Percentiles rank a stretch among this genome's conserved stretches.
phyloP scores from a whole-genome alignment of 2,329 filamentous ascomycete species.

The Colletotrichum sidae region DNA sequence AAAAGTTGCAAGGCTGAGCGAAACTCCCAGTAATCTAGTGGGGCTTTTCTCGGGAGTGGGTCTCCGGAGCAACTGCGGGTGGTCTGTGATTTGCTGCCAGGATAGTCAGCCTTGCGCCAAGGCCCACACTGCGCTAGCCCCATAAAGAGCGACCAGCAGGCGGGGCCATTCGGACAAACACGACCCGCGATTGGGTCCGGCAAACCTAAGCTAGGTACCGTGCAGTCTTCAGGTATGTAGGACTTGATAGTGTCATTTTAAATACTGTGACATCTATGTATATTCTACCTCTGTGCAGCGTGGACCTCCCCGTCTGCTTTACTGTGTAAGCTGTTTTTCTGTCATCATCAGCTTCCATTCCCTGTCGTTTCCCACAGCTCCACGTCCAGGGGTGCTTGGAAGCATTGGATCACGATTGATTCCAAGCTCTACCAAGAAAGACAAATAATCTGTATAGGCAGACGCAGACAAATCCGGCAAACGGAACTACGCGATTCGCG shows the following conservation, averaged over 20 bases:
- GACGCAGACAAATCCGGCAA: conserved; percentile 4
- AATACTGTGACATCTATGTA: background rate
- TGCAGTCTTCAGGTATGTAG: too few species aligned
- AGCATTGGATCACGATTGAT: too few species aligned
- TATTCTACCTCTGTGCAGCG: conserved; percentile 10
- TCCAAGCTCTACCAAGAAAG: too few species aligned
- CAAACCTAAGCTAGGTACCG: too few species aligned
- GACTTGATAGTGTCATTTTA: too few species aligned
- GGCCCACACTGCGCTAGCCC: background rate
- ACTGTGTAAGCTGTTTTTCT: background rate
- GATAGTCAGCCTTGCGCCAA: conserved; percentile 30
- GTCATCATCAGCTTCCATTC: conserved; percentile 34
- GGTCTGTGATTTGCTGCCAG: conserved; percentile 8
- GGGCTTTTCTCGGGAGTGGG: conserved; percentile 15
- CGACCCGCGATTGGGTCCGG: too few species aligned
- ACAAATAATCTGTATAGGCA: background rate
- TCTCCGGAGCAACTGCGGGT: background rate
- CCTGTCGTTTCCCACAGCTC: conserved; percentile 11
- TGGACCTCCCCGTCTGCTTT: conserved; percentile 8
- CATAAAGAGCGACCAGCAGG: too few species aligned
- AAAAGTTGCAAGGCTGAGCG: conserved; percentile 39
- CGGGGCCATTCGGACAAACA: too few species aligned
- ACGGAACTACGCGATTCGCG: conserved; percentile 16
- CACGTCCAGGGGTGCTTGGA: background rate
- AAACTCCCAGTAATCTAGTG: conserved; percentile 28